phyloP scores from a whole-genome alignment of 768 basidiomycete species.

The Tricholoma sp. region DNA sequence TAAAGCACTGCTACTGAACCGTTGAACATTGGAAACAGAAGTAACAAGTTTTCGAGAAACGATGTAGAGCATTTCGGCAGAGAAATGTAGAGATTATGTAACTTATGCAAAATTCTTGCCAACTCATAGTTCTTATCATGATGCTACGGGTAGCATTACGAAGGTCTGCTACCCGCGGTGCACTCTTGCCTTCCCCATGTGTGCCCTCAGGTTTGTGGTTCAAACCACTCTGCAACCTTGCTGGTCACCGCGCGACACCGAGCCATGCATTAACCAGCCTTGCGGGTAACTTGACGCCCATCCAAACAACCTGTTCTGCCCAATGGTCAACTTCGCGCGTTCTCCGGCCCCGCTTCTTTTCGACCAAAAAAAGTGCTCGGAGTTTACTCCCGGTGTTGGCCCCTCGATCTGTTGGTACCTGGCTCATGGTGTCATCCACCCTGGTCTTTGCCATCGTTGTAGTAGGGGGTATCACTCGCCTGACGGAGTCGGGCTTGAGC shows the following conservation, averaged over 20 bases:
- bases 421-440: slow-evolving; percentile 81
- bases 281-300: neutral
- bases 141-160: slow-evolving; percentile 24
- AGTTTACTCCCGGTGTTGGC: slow-evolving; percentile 51
- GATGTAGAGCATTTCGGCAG: neutral
- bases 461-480: slow-evolving; percentile 91
- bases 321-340: neutral
- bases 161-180: slow-evolving; percentile 11
- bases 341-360: neutral
- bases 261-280: neutral
- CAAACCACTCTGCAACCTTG: neutral
- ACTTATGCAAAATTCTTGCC: no score
- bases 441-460: slow-evolving; percentile 91
- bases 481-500: slow-evolving; percentile 95
- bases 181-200: slow-evolving; percentile 2
- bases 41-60: slow-evolving; percentile 29
- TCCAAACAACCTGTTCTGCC: neutral
- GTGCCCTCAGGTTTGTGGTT: neutral
- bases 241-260: neutral
- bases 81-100: neutral
- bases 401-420: slow-evolving; percentile 66
- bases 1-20: slow-evolving; percentile 24
- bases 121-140: no score
- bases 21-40: slow-evolving; percentile 18
- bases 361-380: neutral